These are phyloP conservation scores for Epichloe elymi DNA, from an alignment of 2,329 filamentous ascomycete genomes.

Conservation along the genomic window DNA sequence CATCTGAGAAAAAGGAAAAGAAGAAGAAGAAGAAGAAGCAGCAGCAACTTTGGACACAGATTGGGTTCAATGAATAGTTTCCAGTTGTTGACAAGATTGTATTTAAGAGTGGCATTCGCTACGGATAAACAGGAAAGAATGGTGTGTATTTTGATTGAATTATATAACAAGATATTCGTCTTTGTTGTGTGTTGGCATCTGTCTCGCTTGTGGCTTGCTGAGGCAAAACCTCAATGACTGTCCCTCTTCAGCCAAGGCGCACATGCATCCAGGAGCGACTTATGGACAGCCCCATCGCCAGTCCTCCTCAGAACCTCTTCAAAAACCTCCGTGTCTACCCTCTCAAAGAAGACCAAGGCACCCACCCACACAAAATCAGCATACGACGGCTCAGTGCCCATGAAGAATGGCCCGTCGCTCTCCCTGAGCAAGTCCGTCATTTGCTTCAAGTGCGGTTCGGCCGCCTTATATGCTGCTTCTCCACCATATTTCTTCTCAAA, in stretches of 20 bases:
- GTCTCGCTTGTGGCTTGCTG: no score
- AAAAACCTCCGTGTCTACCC: slow-evolving; percentile 21
- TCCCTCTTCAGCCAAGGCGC: slow-evolving; percentile 28
- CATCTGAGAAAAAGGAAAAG: no score
- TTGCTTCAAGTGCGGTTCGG: slow-evolving; percentile 21
- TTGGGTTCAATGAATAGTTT: no score
- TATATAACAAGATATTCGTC: no score
- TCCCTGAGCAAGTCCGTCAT: slow-evolving; percentile 29
- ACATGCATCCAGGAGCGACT: slow-evolving; percentile 25
- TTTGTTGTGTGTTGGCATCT: no score
- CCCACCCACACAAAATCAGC: slow-evolving; percentile 45
- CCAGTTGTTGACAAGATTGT: no score
- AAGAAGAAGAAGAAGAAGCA: no score
- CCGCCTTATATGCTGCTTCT: slow-evolving; percentile 34
- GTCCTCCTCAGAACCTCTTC: slow-evolving; percentile 22
- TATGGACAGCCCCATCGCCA: slow-evolving; percentile 25
- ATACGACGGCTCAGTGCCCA: slow-evolving; percentile 41
- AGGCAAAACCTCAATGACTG: slow-evolving; percentile 15
- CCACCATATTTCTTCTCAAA: slow-evolving; percentile 33
- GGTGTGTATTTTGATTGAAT: no score
- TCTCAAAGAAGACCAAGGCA: slow-evolving; percentile 28
- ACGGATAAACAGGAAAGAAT: no score
- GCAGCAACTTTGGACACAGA: no score
- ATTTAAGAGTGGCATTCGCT: no score
- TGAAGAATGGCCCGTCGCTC: slow-evolving; percentile 47